Evolutionary conservation across 352 stramenopile genomes (phyloP).

Genomic region (Thraustochytrium striatum): DNA sequence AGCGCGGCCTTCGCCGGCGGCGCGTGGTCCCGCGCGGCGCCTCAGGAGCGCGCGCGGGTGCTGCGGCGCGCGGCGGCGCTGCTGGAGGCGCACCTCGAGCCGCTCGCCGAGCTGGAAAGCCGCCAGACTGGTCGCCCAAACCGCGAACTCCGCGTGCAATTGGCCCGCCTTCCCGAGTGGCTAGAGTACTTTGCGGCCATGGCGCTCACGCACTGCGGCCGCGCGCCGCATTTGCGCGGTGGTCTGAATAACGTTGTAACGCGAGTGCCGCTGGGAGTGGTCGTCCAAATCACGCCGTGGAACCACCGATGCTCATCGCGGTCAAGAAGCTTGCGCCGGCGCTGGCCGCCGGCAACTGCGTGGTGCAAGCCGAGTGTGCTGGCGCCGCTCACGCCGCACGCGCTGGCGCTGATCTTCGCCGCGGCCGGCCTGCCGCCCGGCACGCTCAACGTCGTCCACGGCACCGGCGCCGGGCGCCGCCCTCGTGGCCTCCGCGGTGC

Average conservation of each 20-base stretch:
- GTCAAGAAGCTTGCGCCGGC: conserved; percentile 70
- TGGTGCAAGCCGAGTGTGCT: conserved; percentile 79
- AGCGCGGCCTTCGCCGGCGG: no score
- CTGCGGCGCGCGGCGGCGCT: no score
- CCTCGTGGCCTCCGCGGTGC: conserved; percentile 68
- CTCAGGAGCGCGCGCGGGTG: no score
- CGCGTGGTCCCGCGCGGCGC: no score
- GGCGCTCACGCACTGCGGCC: no score
- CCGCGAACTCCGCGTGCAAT: no score
- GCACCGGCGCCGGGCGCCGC: conserved; percentile 25
- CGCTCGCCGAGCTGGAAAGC: no score
- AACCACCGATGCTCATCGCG: conserved; percentile 76
- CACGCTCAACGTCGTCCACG: conserved; percentile 39
- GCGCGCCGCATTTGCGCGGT: conserved; percentile 50
- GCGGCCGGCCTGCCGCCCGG: conserved; percentile 33
- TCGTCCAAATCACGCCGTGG: conserved; percentile 66
- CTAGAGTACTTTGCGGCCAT: no score
- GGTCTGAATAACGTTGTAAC: no score
- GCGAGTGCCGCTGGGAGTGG: conserved; percentile 68
- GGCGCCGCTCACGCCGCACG: conserved; percentile 66
- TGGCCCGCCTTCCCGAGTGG: no score
- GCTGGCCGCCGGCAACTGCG: conserved; percentile 69
- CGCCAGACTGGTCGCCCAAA: no score
- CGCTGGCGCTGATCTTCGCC: conserved; percentile 62
- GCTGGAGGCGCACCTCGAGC: no score